Evolutionary conservation across 2,329 filamentous ascomycete genomes (phyloP).

Genomic region (Verticillium dahliae): DNA sequence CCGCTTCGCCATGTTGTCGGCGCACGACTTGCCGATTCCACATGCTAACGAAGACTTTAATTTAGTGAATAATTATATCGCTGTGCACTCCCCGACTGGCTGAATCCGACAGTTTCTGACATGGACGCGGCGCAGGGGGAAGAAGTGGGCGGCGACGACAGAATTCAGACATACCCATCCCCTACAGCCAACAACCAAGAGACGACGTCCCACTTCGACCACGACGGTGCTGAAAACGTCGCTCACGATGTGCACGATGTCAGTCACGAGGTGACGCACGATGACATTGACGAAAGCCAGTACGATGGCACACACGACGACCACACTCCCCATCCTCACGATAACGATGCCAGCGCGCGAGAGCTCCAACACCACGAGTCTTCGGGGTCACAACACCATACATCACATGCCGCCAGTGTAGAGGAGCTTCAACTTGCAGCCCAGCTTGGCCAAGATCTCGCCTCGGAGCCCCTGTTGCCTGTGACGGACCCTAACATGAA

Average conservation of each 20-base stretch:
- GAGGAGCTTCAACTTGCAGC: slow-evolving; percentile 54
- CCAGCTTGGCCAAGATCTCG: slow-evolving; percentile 49
- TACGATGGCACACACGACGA: slow-evolving; percentile 1
- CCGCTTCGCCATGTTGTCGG: background rate
- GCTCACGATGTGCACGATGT: slow-evolving; percentile 3
- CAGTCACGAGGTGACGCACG: background rate
- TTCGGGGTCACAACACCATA: slow-evolving; percentile 32
- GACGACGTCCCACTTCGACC: slow-evolving; percentile 4
- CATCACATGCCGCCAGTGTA: slow-evolving; percentile 33
- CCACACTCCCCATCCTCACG: background rate
- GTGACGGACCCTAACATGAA: slow-evolving; percentile 37
- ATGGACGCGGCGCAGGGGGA: slow-evolving; percentile 7
- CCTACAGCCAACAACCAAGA: slow-evolving; percentile 7
- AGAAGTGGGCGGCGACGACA: slow-evolving; percentile 6
- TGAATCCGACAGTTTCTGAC: background rate
- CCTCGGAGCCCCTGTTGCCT: slow-evolving; percentile 40
- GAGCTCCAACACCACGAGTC: slow-evolving; percentile 23
- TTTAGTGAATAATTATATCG: too few relatives aligned
- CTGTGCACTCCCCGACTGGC: background rate
- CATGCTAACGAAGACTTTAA: background rate
- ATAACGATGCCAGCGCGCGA: slow-evolving; percentile 14
- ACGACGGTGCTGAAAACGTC: slow-evolving; percentile 5
- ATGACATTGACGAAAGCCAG: slow-evolving; percentile 2
- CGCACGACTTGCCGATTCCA: background rate
- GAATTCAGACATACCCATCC: slow-evolving; percentile 6